Percentiles rank a stretch among this genome's conserved stretches.
These are phyloP conservation scores for Irpex sp. DNA, from an alignment of 1,284 basidiomycete genomes.

Conservation along the genomic window DNA sequence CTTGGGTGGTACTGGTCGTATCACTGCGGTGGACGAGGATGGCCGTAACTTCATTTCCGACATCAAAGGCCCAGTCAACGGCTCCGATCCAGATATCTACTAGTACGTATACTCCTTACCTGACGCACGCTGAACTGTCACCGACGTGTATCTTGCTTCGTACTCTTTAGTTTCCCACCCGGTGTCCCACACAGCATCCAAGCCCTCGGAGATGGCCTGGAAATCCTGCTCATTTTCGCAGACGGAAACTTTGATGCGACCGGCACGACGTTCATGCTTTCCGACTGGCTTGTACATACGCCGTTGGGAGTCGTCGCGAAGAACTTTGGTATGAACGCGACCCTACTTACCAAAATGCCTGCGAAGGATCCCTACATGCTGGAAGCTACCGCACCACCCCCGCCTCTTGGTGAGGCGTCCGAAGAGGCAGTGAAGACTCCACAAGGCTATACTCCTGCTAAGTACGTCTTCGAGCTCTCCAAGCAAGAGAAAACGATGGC, in stretches of 20 bases:
- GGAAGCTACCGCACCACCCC: constrained; percentile 18
- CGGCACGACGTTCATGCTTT: constrained; percentile 28
- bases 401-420: constrained; percentile 20
- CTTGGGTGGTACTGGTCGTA: constrained; percentile 24
- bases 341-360: constrained; percentile 20
- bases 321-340: constrained; percentile 23
- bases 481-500: constrained; percentile 21
- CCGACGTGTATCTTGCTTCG: not conserved
- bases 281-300: constrained; percentile 27
- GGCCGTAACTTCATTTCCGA: constrained; percentile 23
- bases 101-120: constrained; percentile 16
- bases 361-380: constrained; percentile 26
- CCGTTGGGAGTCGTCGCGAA: constrained; percentile 25
- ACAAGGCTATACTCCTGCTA: constrained; percentile 21
- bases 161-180: constrained; percentile 21
- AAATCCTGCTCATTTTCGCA: constrained; percentile 26
- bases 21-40: constrained; percentile 23
- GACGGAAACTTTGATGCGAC: constrained; percentile 27
- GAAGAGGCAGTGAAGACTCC: constrained; percentile 24
- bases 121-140: not conserved
- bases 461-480: constrained; percentile 25
- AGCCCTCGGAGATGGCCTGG: constrained; percentile 25
- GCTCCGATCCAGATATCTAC: constrained; percentile 24
- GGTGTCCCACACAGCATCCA: constrained; percentile 26
- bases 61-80: constrained; percentile 21